Base-by-base conservation (phyloP, 768 basidiomycete genomes). In the Tulasnella sp. region DNA sequence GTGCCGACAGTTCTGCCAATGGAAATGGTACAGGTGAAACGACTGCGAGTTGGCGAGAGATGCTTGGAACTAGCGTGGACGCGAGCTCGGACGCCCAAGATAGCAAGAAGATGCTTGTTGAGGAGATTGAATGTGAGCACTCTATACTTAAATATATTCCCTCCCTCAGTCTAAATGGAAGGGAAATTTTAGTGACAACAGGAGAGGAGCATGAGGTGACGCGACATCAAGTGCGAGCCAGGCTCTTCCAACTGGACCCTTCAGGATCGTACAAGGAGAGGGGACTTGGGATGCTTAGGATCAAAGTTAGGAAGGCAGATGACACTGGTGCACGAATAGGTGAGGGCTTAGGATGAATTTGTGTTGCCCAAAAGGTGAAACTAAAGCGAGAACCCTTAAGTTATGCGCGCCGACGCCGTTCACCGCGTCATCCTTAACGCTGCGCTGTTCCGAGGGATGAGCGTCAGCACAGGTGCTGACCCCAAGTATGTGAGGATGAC, bases 401-500 rank as follows among this genome's bases (percentile, higher is more conserved):
- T 74, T 24, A 74, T 74, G 73, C 65, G 73, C 15, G 71, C 73
- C 8, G 73, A 74, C 50, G 73, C 71, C 21, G 72, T 73, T 24
- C 62, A 71, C n/a, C 68, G 73, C 2, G 61, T 73, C 17, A 69
- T 74, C 52, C 63, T 74, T 50, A 74, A 74, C 60, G 68, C 70
- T 9, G 64, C 67, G 13, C 65, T 74, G 26, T 73, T 72, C 61
- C 63, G 65, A 19, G 70, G 70, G 1, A 68, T 72, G 68, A 63
- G 63, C 9, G 66, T 65, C 49, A 56, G 66, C 15, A 60, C 70
- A 23, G 68, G 69, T 27, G 38, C 42, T 41, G 72, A 70, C 32
- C 62, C 62, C 10, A 60, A 61, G 48, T 63, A 48, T 51, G 42
- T 63, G 15, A 63, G 62, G 38, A 19, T 63, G 5, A 42, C 62